Evolutionary conservation across 495 filamentous ascomycete genomes (phyloP), one percentile per base, ranked within the genome.

Genomic region (Podospora fimiseda): DNA sequence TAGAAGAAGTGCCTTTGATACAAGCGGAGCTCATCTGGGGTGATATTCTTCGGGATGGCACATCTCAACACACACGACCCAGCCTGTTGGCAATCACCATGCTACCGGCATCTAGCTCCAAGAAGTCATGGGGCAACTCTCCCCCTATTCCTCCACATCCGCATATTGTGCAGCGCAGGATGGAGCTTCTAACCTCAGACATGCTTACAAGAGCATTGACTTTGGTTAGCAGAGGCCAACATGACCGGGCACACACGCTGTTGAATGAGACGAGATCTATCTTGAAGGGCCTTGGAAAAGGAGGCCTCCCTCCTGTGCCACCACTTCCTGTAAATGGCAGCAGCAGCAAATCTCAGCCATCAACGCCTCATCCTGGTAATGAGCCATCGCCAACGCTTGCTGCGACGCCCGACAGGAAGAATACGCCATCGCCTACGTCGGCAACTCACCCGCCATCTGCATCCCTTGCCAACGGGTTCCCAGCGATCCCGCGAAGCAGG

Each of bases 51-150:
- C 84, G 93, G 15, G 93, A 97, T 53, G 90, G 92, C 38, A 86
- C 89, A 38, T 75, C 93, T 20, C 87, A 88, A 41, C 93, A 97
- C 62, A 81, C 91, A 7, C 83, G 93, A 20, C 90, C 90, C 2
- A 94, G 90, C 5, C 80, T 99, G 1, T 77, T 99, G n/a, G 89
- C 93, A 27, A 99, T 99, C 57, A 97, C 93, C 16, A 96, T 99
- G 87, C 79, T 99, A n/a, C 93, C 93, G 3, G 78, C 88, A 1
- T 73, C 80, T 5, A 67, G 74, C 60, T 89, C 84, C 65, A 81
- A 82, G 66, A 74, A 75, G 55, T 51, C 68, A 39, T 69, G 81
- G 81, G 50, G 80, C 75, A 64, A 84, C 81, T 51, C 89, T 38
- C 90, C 91, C 20, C 88, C 90, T 8, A 97, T 99, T 53, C 93